phyloP scores from a whole-genome alignment of 768 basidiomycete species.

The Dioszegia aurantiaca region DNA sequence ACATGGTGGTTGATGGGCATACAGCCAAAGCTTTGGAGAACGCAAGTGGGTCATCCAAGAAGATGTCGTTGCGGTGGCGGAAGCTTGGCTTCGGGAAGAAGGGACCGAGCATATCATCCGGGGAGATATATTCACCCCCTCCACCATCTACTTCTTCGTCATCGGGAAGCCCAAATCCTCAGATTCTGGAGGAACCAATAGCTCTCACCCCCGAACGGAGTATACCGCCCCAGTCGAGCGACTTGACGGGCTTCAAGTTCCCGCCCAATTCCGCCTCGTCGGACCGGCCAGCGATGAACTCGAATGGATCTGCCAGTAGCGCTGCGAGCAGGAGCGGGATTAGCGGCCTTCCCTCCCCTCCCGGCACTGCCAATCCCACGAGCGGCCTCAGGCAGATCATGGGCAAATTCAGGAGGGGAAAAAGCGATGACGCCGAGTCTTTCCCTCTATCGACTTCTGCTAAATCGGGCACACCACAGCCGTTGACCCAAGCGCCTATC shows the following conservation, averaged over 20 bases:
- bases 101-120: constrained; percentile 18
- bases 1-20: not conserved
- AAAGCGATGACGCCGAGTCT: constrained; percentile 3
- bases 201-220: constrained; percentile 3
- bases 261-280: constrained; percentile 11
- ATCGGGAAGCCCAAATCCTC: not conserved
- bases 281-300: not conserved
- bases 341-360: constrained; percentile 15
- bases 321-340: not conserved
- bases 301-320: not conserved
- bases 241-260: constrained; percentile 34
- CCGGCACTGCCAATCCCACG: constrained; percentile 21
- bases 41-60: constrained; percentile 31
- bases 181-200: constrained; percentile 28
- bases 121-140: constrained; percentile 7
- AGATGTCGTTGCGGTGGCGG: constrained; percentile 39
- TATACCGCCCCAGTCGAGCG: constrained; percentile 14
- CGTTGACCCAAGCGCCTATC: not conserved
- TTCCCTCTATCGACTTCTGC: not conserved
- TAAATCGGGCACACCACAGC: not conserved
- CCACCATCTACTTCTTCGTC: not conserved
- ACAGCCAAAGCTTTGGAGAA: constrained; percentile 24
- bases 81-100: constrained; percentile 35
- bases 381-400: constrained; percentile 24
- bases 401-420: constrained; percentile 13